Base-by-base conservation (phyloP, 805 yeast genomes). In the Komagataella kurtzmanii region DNA sequence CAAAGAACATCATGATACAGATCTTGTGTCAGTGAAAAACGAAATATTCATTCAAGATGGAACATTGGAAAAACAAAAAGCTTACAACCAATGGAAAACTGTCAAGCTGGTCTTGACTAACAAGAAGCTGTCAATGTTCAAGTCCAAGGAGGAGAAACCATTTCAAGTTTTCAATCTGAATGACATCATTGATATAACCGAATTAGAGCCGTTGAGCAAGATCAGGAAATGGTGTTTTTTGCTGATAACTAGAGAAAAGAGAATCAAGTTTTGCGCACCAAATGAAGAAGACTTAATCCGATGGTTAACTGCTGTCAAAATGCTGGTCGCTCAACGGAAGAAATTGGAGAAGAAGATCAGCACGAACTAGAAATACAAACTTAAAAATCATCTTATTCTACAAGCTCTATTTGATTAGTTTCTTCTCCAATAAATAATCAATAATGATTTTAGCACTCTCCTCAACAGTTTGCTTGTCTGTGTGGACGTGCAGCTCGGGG, bases 401-500 rank as follows among this genome's bases (percentile, higher is more conserved):
- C 30, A 21, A 44, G 12, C 21, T 40, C 44, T 44, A 45, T 6
- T 24, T 46, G 45, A 40, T 23, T 44, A 17, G 36, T 45, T 75
- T 72, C 58, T 81, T 70, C 53, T 73, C 73, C 47, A 71, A 68
- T 62, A 87, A 75, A 65, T 88, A 89, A 50, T 80, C 80, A 58
- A 77, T 76, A 62, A 90, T 85, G 57, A 75, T 70, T 58, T 76
- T 68, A 36, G 95, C 96, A 61, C 91, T 80, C 63, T 89, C 86
- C 70, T 90, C 97, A 48, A 89, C 79, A 45, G 85, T 69, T 51
- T 74, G 70, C 59, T 80, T 74, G 63, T 85, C 83, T 53, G 91
- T 88, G 59, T 78, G 79, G 64, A 90, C 70, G 63, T 84, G 90
- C 54, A 90, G 74, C 70, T 90, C 98, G 24, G 98, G 88, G 43